phyloP scores from a whole-genome alignment of 1,139 yeast species.

The Kodamaea sp. region DNA sequence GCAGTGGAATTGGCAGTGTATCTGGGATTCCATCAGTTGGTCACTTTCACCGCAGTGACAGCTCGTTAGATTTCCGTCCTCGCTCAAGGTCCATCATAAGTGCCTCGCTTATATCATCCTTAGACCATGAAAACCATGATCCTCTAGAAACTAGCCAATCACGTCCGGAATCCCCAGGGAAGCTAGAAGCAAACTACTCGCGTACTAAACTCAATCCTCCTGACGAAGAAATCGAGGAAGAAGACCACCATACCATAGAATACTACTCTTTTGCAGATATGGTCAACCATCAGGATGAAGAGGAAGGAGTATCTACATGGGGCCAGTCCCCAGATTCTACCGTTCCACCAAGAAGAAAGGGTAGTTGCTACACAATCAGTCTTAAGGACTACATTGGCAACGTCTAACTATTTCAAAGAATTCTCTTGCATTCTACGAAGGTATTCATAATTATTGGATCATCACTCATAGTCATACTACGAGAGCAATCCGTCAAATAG shows the following conservation, averaged over 20 bases:
- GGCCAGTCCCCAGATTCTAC: background rate
- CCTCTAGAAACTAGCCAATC: background rate
- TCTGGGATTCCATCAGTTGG: no score
- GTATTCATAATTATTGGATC: no score
- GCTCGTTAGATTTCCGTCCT: conserved; percentile 11
- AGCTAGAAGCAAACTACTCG: background rate
- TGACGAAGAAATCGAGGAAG: conserved; percentile 9
- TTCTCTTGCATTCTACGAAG: no score
- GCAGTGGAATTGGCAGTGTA: conserved; percentile 6
- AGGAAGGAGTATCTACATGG: background rate
- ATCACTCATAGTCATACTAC: no score
- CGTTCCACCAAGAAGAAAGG: conserved; percentile 13
- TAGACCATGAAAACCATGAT: conserved; percentile 12
- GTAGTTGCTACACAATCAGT: conserved; percentile 20
- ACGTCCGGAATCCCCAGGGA: background rate
- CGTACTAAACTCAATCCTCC: conserved; percentile 1
- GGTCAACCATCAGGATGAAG: conserved; percentile 20
- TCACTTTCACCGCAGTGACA: conserved; percentile 5
- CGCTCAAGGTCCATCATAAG: conserved; percentile 29
- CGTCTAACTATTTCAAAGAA: conserved; percentile 4
- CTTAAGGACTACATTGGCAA: conserved; percentile 23
- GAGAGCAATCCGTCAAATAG: no score
- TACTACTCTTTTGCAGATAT: conserved; percentile 38
- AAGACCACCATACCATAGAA: conserved; percentile 22
- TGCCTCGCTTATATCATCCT: conserved; percentile 24